Evolutionary conservation across 106 monocot species (phyloP), one percentile per base, ranked within the genome.

Genomic region (Allium sativum): DNA sequence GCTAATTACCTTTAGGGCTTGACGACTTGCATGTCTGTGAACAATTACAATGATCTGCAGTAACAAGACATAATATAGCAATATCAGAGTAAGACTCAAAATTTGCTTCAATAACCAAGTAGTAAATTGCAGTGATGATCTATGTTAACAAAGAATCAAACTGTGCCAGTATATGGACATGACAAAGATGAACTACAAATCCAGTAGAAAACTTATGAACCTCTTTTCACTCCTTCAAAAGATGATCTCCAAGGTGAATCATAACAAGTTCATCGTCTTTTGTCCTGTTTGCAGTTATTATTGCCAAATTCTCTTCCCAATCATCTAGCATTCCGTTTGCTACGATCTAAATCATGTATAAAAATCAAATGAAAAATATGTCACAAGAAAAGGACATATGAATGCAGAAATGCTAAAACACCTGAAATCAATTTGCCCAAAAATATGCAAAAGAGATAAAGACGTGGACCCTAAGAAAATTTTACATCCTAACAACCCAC

Each of bases 191-290:
- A 18, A 59, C 2, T 19, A 68, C 18, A 57, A 31, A 1, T 31
- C 3, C 1, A 31, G 3, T 1, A 31, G 3, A 3, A 31, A 31
- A 31, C 31, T 83, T 45, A 95, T 53, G 63, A 83, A 95, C 94
- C 83, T 95, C 89, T 44, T 75, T 83, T 74, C 74, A 83, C 72
- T 95, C 94, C 70, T 84, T 90, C 90, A 86, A 95, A 47, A 95
- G 53, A 62, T 83, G 89, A 81, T 95, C 89, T 15, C 94, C 94
- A 65, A 95, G 90, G 78, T 90, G 83, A 55, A 81, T 67, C 56
- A 95, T 84, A 6, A 95, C 94, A 21, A 86, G 61, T 54, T 85
- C 86, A 71, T 95, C 94, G 68, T 81, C 78, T 52, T 86, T 86
- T 44, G 94, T 95, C 68, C 94, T 89, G 54, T 95, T 95, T 48